Percentiles rank a stretch among this genome's conserved stretches.
These are phyloP conservation scores for Rhizopogon roseolus DNA, from an alignment of 768 basidiomycete genomes.

Conservation along the genomic window DNA sequence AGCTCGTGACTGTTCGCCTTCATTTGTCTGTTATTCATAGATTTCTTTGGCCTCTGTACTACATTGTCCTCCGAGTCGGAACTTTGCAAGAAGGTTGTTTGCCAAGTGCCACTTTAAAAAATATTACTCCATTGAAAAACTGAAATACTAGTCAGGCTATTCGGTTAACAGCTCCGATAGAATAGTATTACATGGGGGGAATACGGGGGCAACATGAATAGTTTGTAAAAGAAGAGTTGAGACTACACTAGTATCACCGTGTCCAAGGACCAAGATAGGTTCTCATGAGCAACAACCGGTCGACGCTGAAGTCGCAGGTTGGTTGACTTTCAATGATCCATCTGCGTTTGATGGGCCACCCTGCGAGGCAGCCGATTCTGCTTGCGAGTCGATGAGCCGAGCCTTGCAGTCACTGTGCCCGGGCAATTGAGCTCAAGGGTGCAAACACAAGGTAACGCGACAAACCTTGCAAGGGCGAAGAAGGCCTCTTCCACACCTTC, in stretches of 20 bases:
- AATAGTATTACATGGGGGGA: conserved; percentile 2
- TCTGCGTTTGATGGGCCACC: conserved; percentile 35
- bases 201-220: conserved; percentile 1
- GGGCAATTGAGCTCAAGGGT: not conserved
- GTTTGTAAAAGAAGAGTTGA: not conserved
- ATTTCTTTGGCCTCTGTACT: too few species aligned
- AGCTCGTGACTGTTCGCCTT: too few species aligned
- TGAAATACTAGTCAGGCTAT: too few species aligned
- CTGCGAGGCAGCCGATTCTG: conserved; percentile 44
- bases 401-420: conserved; percentile 87
- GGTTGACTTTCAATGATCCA: conserved; percentile 64
- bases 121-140: too few species aligned
- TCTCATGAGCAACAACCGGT: conserved; percentile 50
- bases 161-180: not conserved
- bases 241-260: not conserved
- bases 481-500: conserved; percentile 99
- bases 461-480: conserved; percentile 91
- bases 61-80: too few species aligned
- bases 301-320: conserved; percentile 42
- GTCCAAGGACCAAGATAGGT: not conserved
- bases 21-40: too few species aligned
- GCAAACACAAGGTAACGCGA: conserved; percentile 7
- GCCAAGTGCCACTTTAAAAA: too few species aligned
- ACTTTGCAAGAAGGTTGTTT: too few species aligned
- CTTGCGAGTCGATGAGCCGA: conserved; percentile 92